phyloP scores from a whole-genome alignment of 108 stramenopile genomes.

The Seminavis robusta region DNA sequence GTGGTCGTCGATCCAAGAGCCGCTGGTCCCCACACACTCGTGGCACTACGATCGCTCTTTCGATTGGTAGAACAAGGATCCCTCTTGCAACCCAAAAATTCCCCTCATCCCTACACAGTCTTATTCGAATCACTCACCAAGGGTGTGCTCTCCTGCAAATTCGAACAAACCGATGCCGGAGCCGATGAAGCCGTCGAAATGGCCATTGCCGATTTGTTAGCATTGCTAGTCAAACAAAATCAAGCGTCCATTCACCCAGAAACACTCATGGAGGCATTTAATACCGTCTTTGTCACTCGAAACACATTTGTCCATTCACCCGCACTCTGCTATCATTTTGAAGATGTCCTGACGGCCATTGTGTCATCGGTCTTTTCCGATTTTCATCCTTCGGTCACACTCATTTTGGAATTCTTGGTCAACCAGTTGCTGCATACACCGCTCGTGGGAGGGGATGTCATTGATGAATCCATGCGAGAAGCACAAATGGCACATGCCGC shows the following conservation, averaged over 20 bases:
- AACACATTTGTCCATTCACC: constrained; percentile 81
- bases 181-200: constrained; percentile 91
- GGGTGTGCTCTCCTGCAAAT: constrained; percentile 73
- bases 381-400: constrained; percentile 18
- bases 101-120: constrained; percentile 6
- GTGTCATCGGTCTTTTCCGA: constrained; percentile 52
- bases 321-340: constrained; percentile 79
- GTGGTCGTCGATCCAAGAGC: constrained; percentile 84
- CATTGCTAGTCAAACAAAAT: constrained; percentile 38
- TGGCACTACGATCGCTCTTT: constrained; percentile 69
- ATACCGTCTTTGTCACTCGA: constrained; percentile 74
- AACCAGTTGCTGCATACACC: constrained; percentile 66
- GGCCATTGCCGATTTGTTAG: constrained; percentile 83
- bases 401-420: constrained; percentile 74
- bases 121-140: constrained; percentile 28
- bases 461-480: constrained; percentile 44
- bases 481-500: constrained; percentile 60
- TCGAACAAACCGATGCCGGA: constrained; percentile 87
- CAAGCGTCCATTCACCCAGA: constrained; percentile 34
- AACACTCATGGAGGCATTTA: constrained; percentile 70
- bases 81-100: constrained; percentile 18
- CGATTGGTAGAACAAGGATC: constrained; percentile 52
- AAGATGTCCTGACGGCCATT: constrained; percentile 68
- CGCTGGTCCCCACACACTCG: constrained; percentile 84
- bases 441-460: constrained; percentile 31